Evolutionary conservation across 2,329 filamentous ascomycete species (phyloP), one percentile per base, ranked within the genome.

Genomic region (Thielaviopsis punctulata): DNA sequence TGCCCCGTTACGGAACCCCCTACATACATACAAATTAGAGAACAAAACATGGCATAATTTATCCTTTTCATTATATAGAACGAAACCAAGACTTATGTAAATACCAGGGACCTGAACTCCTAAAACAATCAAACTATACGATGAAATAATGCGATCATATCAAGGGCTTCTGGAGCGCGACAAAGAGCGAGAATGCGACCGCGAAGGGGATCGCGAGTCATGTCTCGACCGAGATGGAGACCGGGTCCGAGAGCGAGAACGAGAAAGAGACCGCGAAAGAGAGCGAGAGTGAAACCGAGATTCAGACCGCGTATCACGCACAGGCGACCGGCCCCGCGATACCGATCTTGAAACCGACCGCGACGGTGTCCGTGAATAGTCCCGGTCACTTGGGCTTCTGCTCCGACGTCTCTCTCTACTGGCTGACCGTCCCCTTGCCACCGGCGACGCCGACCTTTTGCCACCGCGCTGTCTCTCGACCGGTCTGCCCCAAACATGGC

Each of bases 121-220:
- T 9, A 19, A 41, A 41, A 8, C 36, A 41, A 41, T 9, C n/a
- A 41, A 41, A 41, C 36, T 41, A 41, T 41, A 41, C 36, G n/a
- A 41, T 19, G 36, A 19, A 41, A 41, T 19, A 41, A 41, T 19
- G 3, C 36, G 19, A 6, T 19, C 36, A 41, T 12, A 45, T 47
- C 33, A 50, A n/a, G 44, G 48, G 41, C 44, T 51, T 36, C 23
- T 50, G 21, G 52, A 49, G 33, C 27, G 47, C 18, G 51, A 52
- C 9, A 33, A 33, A 23, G 30, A 41, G 10, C 50, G 43, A 5
- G 50, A 48, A 15, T 23, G 51, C 15, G 51, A 52, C 22, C 51
- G 30, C 9, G 45, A 43, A 5, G 22, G 43, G 10, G 51, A 51
- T 13, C 33, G 43, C 24, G 48, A 46, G 9, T 18, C 4, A 19